A percentile compares a stretch with the other conserved stretches of the same genome.
Conservation (phyloP, 208 protist species). For the Trypanosoma platydactyli region DNA sequence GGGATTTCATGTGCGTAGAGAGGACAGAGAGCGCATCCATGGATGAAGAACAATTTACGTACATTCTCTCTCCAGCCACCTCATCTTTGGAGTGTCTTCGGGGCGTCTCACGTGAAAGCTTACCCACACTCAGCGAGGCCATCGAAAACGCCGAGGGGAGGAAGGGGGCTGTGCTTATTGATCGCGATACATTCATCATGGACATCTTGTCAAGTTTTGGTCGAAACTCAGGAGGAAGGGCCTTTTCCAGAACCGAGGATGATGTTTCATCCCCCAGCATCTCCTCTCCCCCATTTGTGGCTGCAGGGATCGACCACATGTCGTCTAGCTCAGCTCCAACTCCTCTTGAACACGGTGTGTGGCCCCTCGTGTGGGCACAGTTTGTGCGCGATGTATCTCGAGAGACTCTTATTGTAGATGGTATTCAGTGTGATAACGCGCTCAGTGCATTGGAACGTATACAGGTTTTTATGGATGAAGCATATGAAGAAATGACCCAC, state of each 20-base stretch:
- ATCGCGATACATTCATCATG: constrained; percentile 12
- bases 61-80: constrained; percentile 18
- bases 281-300: neutral
- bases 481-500: constrained; percentile 6
- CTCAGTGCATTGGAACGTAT: constrained; percentile 13
- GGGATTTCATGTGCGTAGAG: neutral
- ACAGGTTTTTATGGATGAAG: constrained; percentile 10
- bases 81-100: constrained; percentile 13
- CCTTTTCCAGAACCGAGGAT: neutral
- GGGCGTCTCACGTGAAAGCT: constrained; percentile 1
- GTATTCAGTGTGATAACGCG: constrained; percentile 1
- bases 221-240: too few relatives aligned
- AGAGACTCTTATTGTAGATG: constrained; percentile 24
- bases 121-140: constrained; percentile 21
- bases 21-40: neutral
- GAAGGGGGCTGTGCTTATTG: constrained; percentile 18
- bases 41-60: constrained; percentile 23
- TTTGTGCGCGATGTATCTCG: constrained; percentile 27
- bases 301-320: neutral
- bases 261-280: neutral
- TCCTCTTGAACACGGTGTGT: constrained; percentile 10
- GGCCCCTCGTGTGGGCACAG: constrained; percentile 28
- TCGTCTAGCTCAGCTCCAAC: neutral
- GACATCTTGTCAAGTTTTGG: constrained; percentile 19
- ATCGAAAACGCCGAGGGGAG: constrained; percentile 11